phyloP scores from a whole-genome alignment of 2,329 filamentous ascomycete species.

The Penicillium polonicum region DNA sequence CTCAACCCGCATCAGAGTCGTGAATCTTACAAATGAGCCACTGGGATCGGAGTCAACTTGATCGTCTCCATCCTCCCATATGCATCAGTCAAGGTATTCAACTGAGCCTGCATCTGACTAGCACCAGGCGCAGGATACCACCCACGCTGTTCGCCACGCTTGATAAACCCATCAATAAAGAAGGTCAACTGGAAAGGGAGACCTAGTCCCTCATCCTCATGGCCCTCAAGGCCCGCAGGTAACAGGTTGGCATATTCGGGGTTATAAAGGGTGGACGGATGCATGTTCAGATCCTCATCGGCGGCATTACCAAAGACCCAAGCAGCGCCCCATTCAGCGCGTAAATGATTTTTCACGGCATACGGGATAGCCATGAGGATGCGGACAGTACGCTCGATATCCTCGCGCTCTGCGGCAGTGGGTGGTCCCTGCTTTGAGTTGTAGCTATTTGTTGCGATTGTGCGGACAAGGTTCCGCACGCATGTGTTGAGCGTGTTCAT shows the following conservation, averaged over 20 bases:
- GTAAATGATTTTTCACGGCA: slow-evolving; percentile 63
- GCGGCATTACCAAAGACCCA: slow-evolving; percentile 29
- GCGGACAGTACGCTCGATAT: slow-evolving; percentile 60
- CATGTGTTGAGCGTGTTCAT: slow-evolving; percentile 58
- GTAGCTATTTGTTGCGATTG: slow-evolving; percentile 53
- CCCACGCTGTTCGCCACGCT: slow-evolving; percentile 53
- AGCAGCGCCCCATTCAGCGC: slow-evolving; percentile 60
- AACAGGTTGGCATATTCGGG: slow-evolving; percentile 54
- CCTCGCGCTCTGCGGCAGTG: slow-evolving; percentile 48
- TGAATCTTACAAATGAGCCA: slow-evolving; percentile 55
- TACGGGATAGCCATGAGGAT: slow-evolving; percentile 62
- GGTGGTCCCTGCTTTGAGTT: slow-evolving; percentile 30
- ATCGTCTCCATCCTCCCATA: slow-evolving; percentile 67
- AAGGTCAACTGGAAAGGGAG: slow-evolving; percentile 61
- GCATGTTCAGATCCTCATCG: slow-evolving; percentile 33
- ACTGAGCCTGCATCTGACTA: slow-evolving; percentile 56
- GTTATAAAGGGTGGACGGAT: slow-evolving; percentile 34
- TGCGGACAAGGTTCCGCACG: slow-evolving; percentile 59
- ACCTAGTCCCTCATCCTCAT: slow-evolving; percentile 59
- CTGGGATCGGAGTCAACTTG: slow-evolving; percentile 61
- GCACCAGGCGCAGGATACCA: slow-evolving; percentile 63
- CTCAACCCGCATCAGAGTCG: not conserved
- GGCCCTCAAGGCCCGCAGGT: slow-evolving; percentile 51
- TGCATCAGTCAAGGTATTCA: slow-evolving; percentile 57
- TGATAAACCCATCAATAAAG: slow-evolving; percentile 61